A percentile compares a stretch with the other conserved stretches of the same genome.
Evolutionary conservation across 768 basidiomycete genomes (phyloP).

Genomic region (Tricholoma terreum): DNA sequence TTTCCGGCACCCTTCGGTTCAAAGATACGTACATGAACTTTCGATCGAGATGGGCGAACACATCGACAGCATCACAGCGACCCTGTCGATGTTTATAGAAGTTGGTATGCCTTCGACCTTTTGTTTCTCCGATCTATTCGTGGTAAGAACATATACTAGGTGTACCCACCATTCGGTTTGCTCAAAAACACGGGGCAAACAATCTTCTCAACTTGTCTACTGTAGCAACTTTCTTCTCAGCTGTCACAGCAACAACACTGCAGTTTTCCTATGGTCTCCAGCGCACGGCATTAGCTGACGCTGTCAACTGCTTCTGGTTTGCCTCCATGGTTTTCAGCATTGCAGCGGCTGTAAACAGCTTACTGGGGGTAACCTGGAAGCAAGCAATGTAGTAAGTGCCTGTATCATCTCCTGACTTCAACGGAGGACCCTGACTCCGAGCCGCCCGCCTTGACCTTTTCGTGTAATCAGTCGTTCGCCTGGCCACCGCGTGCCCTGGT

Average conservation of each 20-base stretch:
- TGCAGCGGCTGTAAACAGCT: conserved; percentile 71
- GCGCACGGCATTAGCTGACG: conserved; percentile 35
- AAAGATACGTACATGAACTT: conserved; percentile 72
- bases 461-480: conserved; percentile 57
- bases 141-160: conserved; percentile 34
- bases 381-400: conserved; percentile 75
- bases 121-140: neutral
- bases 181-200: conserved; percentile 67
- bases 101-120: conserved; percentile 45
- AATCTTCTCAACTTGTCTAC: conserved; percentile 74
- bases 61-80: conserved; percentile 62
- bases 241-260: conserved; percentile 69
- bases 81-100: conserved; percentile 73
- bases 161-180: conserved; percentile 74
- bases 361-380: conserved; percentile 78
- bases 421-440: neutral
- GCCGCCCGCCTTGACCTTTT: conserved; percentile 5
- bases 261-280: conserved; percentile 59
- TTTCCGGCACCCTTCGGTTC: conserved; percentile 69
- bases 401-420: conserved; percentile 2
- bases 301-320: conserved; percentile 75
- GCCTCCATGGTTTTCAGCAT: conserved; percentile 74
- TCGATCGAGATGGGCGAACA: conserved; percentile 76
- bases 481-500: conserved; percentile 75
- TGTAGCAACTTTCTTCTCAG: conserved; percentile 76